phyloP scores from a whole-genome alignment of 768 basidiomycete species.

The Leccinum rimulosum region DNA sequence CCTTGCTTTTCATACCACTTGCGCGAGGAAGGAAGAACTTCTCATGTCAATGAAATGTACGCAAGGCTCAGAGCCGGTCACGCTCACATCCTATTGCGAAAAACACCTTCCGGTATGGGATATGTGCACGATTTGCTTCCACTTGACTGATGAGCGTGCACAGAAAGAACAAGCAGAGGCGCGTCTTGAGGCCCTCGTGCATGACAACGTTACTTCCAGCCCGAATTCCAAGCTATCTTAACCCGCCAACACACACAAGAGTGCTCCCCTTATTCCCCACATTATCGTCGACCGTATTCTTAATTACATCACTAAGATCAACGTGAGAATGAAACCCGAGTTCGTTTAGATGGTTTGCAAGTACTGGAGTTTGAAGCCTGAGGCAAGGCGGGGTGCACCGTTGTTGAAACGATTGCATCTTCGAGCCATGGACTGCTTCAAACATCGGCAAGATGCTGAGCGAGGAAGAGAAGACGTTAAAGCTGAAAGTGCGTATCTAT shows the following conservation, averaged over 20 bases:
- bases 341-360: constrained; percentile 77
- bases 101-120: constrained; percentile 81
- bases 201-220: constrained; percentile 39
- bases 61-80: constrained; percentile 68
- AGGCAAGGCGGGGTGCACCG: constrained; percentile 90
- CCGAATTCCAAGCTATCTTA: constrained; percentile 56
- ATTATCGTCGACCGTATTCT: constrained; percentile 79
- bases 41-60: constrained; percentile 85
- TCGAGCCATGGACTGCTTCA: constrained; percentile 96
- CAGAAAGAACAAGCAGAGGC: constrained; percentile 70
- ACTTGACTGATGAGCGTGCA: neutral
- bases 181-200: constrained; percentile 54
- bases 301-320: constrained; percentile 68
- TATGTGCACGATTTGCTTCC: neutral
- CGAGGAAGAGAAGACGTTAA: constrained; percentile 79
- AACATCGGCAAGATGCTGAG: constrained; percentile 61
- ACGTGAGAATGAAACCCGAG: constrained; percentile 70
- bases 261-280: constrained; percentile 87
- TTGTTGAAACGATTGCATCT: constrained; percentile 84
- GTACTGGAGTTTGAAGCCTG: constrained; percentile 98
- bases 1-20: constrained; percentile 92
- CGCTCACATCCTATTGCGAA: constrained; percentile 82
- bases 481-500: constrained; percentile 65
- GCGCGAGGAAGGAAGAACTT: constrained; percentile 83
- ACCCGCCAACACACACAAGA: constrained; percentile 85